These are phyloP conservation scores for Meredithiella fracta DNA, from an alignment of 2,329 filamentous ascomycete genomes.

Conservation along the genomic window DNA sequence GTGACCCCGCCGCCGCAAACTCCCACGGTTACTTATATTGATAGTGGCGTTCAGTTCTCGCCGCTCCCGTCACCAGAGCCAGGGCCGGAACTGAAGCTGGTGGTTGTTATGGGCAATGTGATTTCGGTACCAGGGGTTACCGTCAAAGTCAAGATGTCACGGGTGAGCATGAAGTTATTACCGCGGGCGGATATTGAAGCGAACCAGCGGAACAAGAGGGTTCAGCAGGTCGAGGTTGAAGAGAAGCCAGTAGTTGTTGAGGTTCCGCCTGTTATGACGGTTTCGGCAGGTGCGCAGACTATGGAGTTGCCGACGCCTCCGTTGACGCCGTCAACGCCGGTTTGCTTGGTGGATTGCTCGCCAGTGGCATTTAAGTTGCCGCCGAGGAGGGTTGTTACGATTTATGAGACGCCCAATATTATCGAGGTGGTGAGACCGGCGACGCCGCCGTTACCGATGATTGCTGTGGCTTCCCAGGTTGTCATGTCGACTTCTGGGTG, in stretches of 20 bases:
- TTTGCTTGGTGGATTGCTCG: neutral
- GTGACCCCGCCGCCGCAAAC: slow-evolving; percentile 17
- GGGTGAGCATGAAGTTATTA: neutral
- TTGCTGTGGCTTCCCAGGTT: neutral
- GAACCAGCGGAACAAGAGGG: slow-evolving; percentile 56
- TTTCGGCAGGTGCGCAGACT: slow-evolving; percentile 49
- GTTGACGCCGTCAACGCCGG: neutral
- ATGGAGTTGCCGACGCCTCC: slow-evolving; percentile 22
- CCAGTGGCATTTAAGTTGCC: neutral
- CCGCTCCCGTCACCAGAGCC: slow-evolving; percentile 58
- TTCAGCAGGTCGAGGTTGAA: slow-evolving; percentile 21
- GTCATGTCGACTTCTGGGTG: slow-evolving; percentile 40
- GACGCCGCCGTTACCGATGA: slow-evolving; percentile 13
- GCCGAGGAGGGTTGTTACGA: neutral
- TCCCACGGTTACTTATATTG: slow-evolving; percentile 41
- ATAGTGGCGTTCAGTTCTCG: slow-evolving; percentile 68
- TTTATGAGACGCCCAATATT: neutral
- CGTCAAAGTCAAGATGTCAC: slow-evolving; percentile 8
- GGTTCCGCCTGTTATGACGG: slow-evolving; percentile 33
- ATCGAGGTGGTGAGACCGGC: neutral
- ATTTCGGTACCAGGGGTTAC: slow-evolving; percentile 5
- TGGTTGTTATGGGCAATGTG: slow-evolving; percentile 17
- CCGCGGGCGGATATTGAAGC: slow-evolving; percentile 42
- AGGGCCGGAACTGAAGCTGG: neutral
- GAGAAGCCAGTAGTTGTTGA: neutral